Evolutionary conservation across 192 early-diverging fungal species (phyloP).

Genomic region (Linnemannia hyalina): DNA sequence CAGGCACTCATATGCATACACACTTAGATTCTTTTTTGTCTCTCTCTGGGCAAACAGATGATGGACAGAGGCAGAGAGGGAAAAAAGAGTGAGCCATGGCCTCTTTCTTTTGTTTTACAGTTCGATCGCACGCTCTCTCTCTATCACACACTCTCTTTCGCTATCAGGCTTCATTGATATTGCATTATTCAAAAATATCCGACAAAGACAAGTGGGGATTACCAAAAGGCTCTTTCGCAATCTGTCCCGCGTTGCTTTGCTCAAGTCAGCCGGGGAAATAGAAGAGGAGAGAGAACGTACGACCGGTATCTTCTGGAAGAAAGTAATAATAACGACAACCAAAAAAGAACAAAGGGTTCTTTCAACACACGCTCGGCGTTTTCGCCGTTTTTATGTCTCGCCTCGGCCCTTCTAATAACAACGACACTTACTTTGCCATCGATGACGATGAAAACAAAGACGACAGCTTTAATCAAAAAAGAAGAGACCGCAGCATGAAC

Average conservation of each 20-base stretch:
- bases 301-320: not conserved
- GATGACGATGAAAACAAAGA: not conserved
- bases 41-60: not conserved
- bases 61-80: not conserved
- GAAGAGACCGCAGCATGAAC: not conserved
- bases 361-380: not conserved
- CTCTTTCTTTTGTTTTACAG: not conserved
- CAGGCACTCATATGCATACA: not conserved
- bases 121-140: not conserved
- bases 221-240: not conserved
- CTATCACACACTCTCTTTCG: not conserved
- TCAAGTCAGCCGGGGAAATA: not conserved
- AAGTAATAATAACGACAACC: constrained; percentile 4
- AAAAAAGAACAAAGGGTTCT: not conserved
- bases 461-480: not conserved
- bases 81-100: not conserved
- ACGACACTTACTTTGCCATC: not conserved
- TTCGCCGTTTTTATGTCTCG: constrained; percentile 14
- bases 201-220: not conserved
- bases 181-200: constrained; percentile 3
- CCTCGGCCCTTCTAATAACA: not conserved
- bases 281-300: not conserved
- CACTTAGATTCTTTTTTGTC: not conserved
- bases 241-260: constrained; percentile 1
- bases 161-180: not conserved